Evolutionary conservation across 2,329 filamentous ascomycete genomes (phyloP), one percentile per base, ranked within the genome.

Genomic region (Decorospora gaudefroyi): DNA sequence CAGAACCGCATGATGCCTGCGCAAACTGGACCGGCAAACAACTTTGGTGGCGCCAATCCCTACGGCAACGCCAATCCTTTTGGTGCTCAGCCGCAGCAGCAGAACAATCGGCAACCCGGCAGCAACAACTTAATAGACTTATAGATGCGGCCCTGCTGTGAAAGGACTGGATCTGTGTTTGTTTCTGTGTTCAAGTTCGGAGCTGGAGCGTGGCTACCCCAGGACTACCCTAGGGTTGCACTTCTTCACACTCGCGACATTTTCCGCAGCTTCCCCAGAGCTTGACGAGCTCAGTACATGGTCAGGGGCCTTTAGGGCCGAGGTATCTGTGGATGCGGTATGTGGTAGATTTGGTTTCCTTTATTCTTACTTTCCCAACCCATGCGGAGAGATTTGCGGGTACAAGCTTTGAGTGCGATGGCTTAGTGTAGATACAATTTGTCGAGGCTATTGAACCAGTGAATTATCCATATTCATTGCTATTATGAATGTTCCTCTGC

Each of bases 121-220:
- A 70, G 74, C 44, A 78, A 79, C 41, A 85, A 82, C 63, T 65
- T 85, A 72, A 85, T 85, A 65, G 82, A 85, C 68, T 68, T 85
- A 60, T 83, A 52, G 50, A 41, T 25, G 35, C 12, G 17, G n/a
- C 26, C 5, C 21, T 8, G 25, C 10, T 4, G 12, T 12, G 16
- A 18, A 29, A 32, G 12, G 41, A 19, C 15, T 19, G 29, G 30
- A 36, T 12, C 6, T 28, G 33, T 29, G 13, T 37, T n/a, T 38
- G 42, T 59, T 55, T 41, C 47, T 54, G 46, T 53, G 44, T 60
- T 47, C 22, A 59, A 51, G 50, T 55, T 56, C 25, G 32, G 19
- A 38, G 32, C 26, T 36, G 29, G 16, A 33, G 23, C 9, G 22
- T 6, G 21, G 16, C 9, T 23, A 16, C n/a, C n/a, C n/a, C n/a